These are phyloP conservation scores for Epichloe gansuensis DNA, from an alignment of 2,329 filamentous ascomycete species.

Conservation along the genomic window DNA sequence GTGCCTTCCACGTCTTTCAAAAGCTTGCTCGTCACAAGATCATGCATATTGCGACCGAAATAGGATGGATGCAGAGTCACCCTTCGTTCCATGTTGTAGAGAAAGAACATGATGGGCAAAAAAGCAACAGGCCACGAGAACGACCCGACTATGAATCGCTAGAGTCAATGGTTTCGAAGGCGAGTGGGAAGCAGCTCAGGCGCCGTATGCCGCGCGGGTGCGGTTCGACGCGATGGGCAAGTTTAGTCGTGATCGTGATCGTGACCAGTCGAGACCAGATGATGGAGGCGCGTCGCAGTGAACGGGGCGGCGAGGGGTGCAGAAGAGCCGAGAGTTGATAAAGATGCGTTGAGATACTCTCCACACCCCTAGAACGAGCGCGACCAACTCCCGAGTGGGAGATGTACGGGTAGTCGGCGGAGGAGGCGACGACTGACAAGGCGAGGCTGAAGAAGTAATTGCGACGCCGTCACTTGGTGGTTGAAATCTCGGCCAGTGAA, in stretches of 20 bases:
- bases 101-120: constrained; percentile 72
- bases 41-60: constrained; percentile 86
- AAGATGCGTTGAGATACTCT: constrained; percentile 5
- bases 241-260: background rate
- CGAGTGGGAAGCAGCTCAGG: background rate
- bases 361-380: constrained; percentile 9
- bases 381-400: constrained; percentile 9
- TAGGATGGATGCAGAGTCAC: constrained; percentile 95
- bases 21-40: constrained; percentile 79
- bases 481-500: constrained; percentile 9
- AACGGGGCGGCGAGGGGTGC: constrained; percentile 5
- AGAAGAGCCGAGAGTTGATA: constrained; percentile 6
- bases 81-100: constrained; percentile 89
- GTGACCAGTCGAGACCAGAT: background rate
- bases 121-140: background rate
- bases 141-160: background rate
- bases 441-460: constrained; percentile 4
- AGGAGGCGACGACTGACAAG: constrained; percentile 1
- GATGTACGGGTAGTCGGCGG: constrained; percentile 4
- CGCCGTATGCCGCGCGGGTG: background rate
- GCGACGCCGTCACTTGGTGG: constrained; percentile 2
- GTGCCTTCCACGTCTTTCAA: constrained; percentile 90
- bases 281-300: background rate
- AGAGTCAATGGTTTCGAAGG: background rate
- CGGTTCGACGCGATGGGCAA: background rate